Evolutionary conservation across 2,329 filamentous ascomycete species (phyloP), one percentile per base, ranked within the genome.

Genomic region (Cytospora piceae): DNA sequence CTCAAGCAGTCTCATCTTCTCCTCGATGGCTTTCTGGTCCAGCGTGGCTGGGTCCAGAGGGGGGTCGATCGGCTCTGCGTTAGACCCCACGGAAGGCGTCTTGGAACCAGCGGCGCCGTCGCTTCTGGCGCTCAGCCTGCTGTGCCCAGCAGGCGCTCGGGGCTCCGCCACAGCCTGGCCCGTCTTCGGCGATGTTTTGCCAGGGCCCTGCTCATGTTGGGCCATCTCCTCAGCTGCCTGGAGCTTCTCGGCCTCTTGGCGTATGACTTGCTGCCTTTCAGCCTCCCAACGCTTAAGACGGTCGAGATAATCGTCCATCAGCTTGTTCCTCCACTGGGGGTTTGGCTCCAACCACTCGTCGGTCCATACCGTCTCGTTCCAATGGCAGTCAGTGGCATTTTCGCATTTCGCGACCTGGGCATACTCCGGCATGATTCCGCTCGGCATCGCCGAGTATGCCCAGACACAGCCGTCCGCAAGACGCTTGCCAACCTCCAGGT

Each of bases 401-500:
- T 76, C 76, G 70, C 88, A 91, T 2, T 84, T 80, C 29, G 82
- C 69, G 5, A 85, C 74, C 6, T 70, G 73, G 3, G 82, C 80
- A 2, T 71, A 74, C 73, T 91, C 89, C 3, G 88, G 85, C 88
- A 91, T 90, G 65, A 91, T 82, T 20, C 88, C 88, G 0, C 81
- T 82, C 0, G 80, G 76, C 39, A 84, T 89, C 31, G 79, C 78
- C 69, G 85, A 82, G 73, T 91, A 91, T 12, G 87, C 87, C 89
- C 88, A 91, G 4, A 88, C 87, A 69, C 89, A 91, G 14, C 88
- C 88, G 64, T 90, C 86, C 0, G 88, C 83, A n/a, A 91, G 82
- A 72, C 83, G 85, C 73, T 83, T 83, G 27, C 82, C 89, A 32
- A 86, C 81, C 70, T 88, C 85, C n/a, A 91, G 77, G 71, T 91